A percentile compares a stretch with the other conserved stretches of the same genome.
Evolutionary conservation across 768 basidiomycete species (phyloP).

Genomic region (Crepidotus variabilis): DNA sequence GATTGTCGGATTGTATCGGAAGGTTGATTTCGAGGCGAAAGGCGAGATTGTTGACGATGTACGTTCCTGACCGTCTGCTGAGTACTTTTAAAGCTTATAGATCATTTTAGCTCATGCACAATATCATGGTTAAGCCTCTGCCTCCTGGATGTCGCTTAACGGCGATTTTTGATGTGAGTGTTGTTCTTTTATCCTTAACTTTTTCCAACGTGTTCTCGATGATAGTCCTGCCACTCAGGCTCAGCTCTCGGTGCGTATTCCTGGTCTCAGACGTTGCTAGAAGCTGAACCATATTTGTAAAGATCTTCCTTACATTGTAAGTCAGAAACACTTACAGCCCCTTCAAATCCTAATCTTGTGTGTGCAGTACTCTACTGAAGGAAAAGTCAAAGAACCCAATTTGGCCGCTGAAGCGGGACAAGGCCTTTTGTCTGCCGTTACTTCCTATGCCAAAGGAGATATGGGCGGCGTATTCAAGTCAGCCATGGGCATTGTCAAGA

Average conservation of each 20-base stretch:
- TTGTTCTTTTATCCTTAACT: neutral
- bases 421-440: constrained; percentile 74
- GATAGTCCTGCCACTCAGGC: constrained; percentile 85
- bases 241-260: constrained; percentile 65
- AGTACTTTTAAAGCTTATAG: neutral
- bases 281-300: too few relatives aligned
- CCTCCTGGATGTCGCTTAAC: constrained; percentile 89
- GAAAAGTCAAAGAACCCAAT: constrained; percentile 93
- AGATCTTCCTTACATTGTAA: constrained; percentile 70
- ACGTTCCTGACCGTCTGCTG: constrained; percentile 19
- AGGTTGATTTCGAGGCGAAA: constrained; percentile 48
- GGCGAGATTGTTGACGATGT: constrained; percentile 92
- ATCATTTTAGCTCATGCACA: constrained; percentile 57
- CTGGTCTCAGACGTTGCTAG: neutral
- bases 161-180: constrained; percentile 68
- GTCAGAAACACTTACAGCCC: constrained; percentile 9
- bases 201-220: neutral
- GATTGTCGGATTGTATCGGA: neutral
- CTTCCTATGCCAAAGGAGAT: constrained; percentile 77
- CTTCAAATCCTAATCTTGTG: neutral
- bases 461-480: constrained; percentile 74
- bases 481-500: constrained; percentile 71
- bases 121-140: constrained; percentile 74
- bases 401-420: constrained; percentile 83
- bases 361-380: constrained; percentile 85